These are phyloP conservation scores for Pelargonium citronellum DNA, from an alignment of 441 rosid species.

Conservation along the genomic window DNA sequence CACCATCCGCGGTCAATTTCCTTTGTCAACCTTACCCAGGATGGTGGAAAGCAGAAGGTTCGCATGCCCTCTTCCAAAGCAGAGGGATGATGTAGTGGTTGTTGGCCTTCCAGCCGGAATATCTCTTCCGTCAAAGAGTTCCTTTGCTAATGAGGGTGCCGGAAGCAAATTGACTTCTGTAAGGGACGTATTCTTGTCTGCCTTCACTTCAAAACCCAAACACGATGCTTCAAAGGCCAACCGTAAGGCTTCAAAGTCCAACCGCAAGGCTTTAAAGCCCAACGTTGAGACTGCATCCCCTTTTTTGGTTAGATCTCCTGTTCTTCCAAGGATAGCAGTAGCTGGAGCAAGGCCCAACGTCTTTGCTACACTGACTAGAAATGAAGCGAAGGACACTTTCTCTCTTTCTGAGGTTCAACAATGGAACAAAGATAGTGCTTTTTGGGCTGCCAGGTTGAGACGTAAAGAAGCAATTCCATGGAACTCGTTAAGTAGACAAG, in stretches of 20 bases:
- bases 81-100: not conserved
- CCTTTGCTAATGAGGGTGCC: conserved; percentile 3
- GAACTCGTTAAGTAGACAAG: not conserved
- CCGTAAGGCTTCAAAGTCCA: no score
- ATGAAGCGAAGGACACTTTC: not conserved
- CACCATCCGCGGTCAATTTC: not conserved
- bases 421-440: conserved; percentile 18
- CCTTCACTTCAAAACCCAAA: conserved; percentile 18
- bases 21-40: not conserved
- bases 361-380: conserved; percentile 20
- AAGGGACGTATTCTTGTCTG: conserved; percentile 28
- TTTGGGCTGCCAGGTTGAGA: conserved; percentile 24
- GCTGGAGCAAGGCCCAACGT: conserved; percentile 29
- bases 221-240: no score
- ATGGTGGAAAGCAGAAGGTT: not conserved
- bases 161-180: conserved; percentile 2
- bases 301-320: conserved; percentile 1
- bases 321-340: conserved; percentile 25
- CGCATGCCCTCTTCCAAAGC: not conserved
- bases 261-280: conserved; percentile 5
- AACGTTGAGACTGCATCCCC: conserved; percentile 9
- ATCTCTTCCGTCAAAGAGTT: not conserved
- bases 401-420: conserved; percentile 18
- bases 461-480: conserved; percentile 29
- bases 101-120: not conserved